These are phyloP conservation scores for Trichoderma gracile DNA, from an alignment of 2,329 filamentous ascomycete genomes.

Conservation along the genomic window DNA sequence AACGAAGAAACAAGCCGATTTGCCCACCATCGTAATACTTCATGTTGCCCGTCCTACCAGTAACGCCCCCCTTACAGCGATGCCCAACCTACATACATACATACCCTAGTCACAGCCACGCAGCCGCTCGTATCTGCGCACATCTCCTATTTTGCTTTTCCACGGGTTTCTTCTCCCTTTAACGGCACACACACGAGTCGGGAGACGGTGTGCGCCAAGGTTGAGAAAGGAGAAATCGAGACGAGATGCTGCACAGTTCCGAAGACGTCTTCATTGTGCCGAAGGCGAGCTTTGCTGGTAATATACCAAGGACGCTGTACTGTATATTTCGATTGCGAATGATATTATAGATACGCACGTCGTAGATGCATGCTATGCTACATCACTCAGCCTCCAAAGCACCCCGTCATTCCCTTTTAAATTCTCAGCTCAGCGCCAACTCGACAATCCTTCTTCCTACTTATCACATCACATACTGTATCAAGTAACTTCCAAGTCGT, in stretches of 20 bases:
- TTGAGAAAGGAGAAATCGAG: neutral
- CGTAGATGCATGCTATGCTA: neutral
- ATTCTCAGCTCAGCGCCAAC: conserved; percentile 8
- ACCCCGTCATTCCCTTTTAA: neutral
- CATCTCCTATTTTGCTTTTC: neutral
- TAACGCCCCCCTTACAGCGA: neutral
- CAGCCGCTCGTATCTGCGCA: neutral
- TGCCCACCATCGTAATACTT: neutral
- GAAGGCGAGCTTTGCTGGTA: too few species aligned
- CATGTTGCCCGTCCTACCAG: neutral
- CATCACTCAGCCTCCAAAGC: neutral
- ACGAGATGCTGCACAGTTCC: neutral
- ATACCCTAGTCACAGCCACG: neutral
- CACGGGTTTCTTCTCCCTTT: neutral
- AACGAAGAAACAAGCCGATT: too few species aligned
- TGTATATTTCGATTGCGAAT: neutral
- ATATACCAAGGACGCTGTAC: too few species aligned
- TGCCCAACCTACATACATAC: too few species aligned
- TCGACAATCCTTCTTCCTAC: neutral
- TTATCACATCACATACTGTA: neutral
- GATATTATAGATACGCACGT: neutral
- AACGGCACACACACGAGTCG: neutral
- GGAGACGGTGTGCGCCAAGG: neutral
- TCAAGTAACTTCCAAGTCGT: too few species aligned
- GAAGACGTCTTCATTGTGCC: too few species aligned